Conservation (phyloP, 768 basidiomycete genomes). For the Suillus fuscotomentosus region DNA sequence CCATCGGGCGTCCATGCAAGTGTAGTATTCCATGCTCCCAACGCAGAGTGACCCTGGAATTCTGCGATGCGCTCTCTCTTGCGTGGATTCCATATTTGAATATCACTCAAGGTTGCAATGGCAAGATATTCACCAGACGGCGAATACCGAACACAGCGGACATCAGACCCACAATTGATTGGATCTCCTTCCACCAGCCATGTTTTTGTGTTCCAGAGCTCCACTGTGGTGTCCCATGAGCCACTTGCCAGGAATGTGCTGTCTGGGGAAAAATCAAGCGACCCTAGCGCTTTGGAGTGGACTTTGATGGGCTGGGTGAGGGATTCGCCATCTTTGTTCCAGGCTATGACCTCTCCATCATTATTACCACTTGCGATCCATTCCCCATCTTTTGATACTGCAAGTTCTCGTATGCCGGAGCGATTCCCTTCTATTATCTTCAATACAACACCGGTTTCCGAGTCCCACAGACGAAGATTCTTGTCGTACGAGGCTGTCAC, state of each 20-base stretch:
- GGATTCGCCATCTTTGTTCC: not conserved
- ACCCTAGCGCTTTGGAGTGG: not conserved
- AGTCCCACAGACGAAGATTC: not conserved
- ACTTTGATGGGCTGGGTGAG: not conserved
- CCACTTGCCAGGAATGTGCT: not conserved
- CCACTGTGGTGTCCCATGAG: not conserved
- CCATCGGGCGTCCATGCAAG: not conserved
- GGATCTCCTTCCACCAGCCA: not conserved
- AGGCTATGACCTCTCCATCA: not conserved
- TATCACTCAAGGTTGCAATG: not conserved
- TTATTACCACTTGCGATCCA: not conserved
- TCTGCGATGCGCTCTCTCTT: not conserved
- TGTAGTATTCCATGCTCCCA: not conserved
- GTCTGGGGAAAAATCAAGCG: not conserved
- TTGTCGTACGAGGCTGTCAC: not conserved
- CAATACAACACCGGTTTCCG: not conserved
- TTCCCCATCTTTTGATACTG: not conserved
- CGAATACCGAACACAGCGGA: not conserved
- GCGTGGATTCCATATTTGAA: not conserved
- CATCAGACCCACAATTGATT: not conserved
- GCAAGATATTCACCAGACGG: not conserved
- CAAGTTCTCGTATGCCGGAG: too few relatives aligned
- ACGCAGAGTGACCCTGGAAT: not conserved
- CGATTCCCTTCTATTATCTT: not conserved
- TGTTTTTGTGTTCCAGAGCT: not conserved